Base-by-base conservation (phyloP, 305 asterid genomes). In the Andrographis paniculata region DNA sequence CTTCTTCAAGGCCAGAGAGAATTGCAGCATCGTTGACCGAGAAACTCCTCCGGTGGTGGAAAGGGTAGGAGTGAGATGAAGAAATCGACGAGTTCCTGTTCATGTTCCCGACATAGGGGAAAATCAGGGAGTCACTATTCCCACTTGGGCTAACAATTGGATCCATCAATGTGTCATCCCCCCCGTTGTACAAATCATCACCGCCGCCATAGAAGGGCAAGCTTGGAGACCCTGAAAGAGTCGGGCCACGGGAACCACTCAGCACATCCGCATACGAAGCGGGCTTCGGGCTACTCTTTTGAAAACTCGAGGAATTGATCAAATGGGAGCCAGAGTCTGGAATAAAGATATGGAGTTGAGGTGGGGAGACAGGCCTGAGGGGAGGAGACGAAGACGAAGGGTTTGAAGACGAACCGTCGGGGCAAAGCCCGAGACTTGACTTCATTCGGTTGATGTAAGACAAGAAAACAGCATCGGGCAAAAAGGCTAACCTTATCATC, bases 401-500 rank as follows among this genome's bases (percentile, higher is more conserved):
- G 44, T 72, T n/a, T n/a, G n/a, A 63, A 45, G 66, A 53, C 44
- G 43, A 19, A 49, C 55, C 73, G 0, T 76, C 50, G 9, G 73
- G 30, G 20, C 75, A 53, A 12, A 79, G 56, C 20, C 83, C 77
- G 42, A 89, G 41, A 40, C 61, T 37, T 6, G 59, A 42, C 48
- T 77, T 86, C 0, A 92, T 96, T 59, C 75, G 74, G 62, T 71
- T 72, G 17, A 89, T 78, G 56, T 64, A 60, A 13, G 94, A 69
- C 3, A 68, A 17, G 11, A 91, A 48, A 16, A 58, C 59, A n/a
- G 82, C 53, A 23, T 91, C 95, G 1, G 99, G 87, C 42, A 80
- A 70, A 66, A 80, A 82, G 20, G 99, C 96, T 16, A 91, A 67
- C 49, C 99, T 69, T 55, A 91, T 80, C 79, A 91, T 82, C 70